Percentiles rank a stretch among this genome's conserved stretches.
phyloP scores from a whole-genome alignment of 345 rosid species.

The Boechera stricta region DNA sequence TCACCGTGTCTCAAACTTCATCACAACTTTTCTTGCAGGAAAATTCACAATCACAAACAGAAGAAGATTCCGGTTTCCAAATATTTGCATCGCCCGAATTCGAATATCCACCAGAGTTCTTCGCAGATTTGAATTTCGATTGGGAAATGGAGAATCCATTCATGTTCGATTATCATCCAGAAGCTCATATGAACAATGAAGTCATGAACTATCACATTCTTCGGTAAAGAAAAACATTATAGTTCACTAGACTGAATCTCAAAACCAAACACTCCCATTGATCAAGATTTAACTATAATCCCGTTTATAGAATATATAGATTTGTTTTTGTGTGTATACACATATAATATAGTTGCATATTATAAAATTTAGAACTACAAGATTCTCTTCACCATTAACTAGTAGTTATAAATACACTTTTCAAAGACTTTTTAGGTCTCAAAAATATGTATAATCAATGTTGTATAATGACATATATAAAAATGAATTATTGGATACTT shows the following conservation, averaged over 20 bases:
- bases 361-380: not conserved
- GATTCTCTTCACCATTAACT: constrained; percentile 14
- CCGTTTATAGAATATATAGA: not conserved
- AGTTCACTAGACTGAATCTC: not conserved
- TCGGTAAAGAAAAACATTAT: not conserved
- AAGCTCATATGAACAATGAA: constrained; percentile 33
- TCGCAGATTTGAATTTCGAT: constrained; percentile 56
- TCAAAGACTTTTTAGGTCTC: constrained; percentile 31
- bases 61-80: constrained; percentile 43
- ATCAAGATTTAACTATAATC: constrained; percentile 1
- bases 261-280: not conserved
- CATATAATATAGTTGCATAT: constrained; percentile 17
- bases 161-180: constrained; percentile 25
- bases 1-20: constrained; percentile 5
- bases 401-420: constrained; percentile 14
- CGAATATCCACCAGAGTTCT: constrained; percentile 53
- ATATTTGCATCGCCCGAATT: constrained; percentile 51
- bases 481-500: not conserved
- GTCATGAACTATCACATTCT: constrained; percentile 32
- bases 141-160: constrained; percentile 53
- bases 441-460: constrained; percentile 13
- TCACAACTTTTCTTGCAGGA: constrained; percentile 46
- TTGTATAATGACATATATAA: constrained; percentile 12
- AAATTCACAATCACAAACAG: constrained; percentile 53
- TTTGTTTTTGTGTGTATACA: constrained; percentile 12